Conservation (phyloP, 2,329 filamentous ascomycete genomes). For the Phialemoniopsis sp. region DNA sequence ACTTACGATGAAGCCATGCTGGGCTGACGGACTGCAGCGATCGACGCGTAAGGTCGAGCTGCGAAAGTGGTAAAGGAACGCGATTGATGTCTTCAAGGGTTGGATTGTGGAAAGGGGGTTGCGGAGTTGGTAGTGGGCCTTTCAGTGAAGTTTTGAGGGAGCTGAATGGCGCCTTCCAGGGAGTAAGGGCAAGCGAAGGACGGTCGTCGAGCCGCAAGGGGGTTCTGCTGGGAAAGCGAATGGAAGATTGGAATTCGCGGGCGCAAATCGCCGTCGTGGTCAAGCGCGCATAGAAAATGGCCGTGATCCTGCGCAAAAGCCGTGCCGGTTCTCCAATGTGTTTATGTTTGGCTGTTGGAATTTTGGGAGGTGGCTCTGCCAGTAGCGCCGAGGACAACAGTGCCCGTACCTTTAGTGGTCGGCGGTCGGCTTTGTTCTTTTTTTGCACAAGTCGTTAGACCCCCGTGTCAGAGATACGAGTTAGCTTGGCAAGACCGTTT, state of each 20-base stretch:
- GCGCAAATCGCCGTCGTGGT: too few species aligned
- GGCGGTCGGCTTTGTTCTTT: constrained; percentile 5
- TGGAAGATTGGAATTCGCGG: too few species aligned
- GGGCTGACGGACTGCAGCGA: constrained; percentile 2
- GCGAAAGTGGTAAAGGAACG: constrained; percentile 1
- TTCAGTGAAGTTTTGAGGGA: too few species aligned
- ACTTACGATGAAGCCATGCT: constrained; percentile 14
- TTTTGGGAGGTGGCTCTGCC: constrained; percentile 3
- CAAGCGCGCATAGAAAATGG: constrained; percentile 1
- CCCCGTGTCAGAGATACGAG: too few species aligned
- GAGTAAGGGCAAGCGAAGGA: too few species aligned
- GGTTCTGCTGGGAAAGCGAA: too few species aligned
- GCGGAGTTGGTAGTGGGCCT: background rate
- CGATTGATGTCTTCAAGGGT: constrained; percentile 1
- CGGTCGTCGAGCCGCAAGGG: too few species aligned
- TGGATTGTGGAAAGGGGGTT: constrained; percentile 1
- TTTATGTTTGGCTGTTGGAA: constrained; percentile 1
- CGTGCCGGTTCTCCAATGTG: background rate
- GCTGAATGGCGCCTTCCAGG: too few species aligned
- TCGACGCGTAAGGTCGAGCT: constrained; percentile 1
- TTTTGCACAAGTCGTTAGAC: background rate
- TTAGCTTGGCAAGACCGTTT: too few species aligned
- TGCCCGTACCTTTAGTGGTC: background rate
- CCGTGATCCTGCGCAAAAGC: too few species aligned
- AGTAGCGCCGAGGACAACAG: constrained; percentile 4